Conservation (phyloP, 768 basidiomycete genomes). For the Calocera cornea region DNA sequence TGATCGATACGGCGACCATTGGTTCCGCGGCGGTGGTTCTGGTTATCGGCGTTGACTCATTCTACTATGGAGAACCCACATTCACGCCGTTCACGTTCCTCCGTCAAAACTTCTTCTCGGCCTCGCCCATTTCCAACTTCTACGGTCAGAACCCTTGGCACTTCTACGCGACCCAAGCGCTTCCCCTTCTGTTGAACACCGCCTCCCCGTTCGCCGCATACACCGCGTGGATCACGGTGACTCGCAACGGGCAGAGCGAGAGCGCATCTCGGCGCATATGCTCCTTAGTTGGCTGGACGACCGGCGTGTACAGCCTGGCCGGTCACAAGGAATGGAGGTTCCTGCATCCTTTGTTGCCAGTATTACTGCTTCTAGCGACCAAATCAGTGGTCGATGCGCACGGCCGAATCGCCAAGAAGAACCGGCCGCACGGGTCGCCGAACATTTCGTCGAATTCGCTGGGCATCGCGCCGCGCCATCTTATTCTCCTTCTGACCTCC, state of each 20-base stretch:
- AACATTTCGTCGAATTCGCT: constrained; percentile 14
- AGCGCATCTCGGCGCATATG: constrained; percentile 26
- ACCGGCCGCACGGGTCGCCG: neutral
- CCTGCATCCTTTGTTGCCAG: constrained; percentile 77
- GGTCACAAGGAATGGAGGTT: constrained; percentile 99
- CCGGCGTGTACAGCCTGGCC: constrained; percentile 56
- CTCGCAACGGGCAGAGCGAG: neutral
- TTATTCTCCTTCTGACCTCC: constrained; percentile 37
- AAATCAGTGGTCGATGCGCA: constrained; percentile 48
- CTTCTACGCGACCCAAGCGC: constrained; percentile 73
- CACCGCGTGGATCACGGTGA: constrained; percentile 34
- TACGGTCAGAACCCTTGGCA: constrained; percentile 81
- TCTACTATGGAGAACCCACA: constrained; percentile 52
- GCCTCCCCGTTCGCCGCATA: constrained; percentile 58
- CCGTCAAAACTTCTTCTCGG: constrained; percentile 59
- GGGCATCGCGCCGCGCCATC: constrained; percentile 27
- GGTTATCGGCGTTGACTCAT: constrained; percentile 39
- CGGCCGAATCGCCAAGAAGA: constrained; percentile 4
- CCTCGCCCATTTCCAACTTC: constrained; percentile 56
- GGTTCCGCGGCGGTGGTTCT: constrained; percentile 18
- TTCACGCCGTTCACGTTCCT: constrained; percentile 77
- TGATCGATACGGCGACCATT: constrained; percentile 10
- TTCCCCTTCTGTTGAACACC: constrained; percentile 70
- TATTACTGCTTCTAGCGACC: constrained; percentile 66
- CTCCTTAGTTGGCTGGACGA: constrained; percentile 44